Evolutionary conservation across 768 basidiomycete genomes (phyloP).

Genomic region (Boletus edulis): DNA sequence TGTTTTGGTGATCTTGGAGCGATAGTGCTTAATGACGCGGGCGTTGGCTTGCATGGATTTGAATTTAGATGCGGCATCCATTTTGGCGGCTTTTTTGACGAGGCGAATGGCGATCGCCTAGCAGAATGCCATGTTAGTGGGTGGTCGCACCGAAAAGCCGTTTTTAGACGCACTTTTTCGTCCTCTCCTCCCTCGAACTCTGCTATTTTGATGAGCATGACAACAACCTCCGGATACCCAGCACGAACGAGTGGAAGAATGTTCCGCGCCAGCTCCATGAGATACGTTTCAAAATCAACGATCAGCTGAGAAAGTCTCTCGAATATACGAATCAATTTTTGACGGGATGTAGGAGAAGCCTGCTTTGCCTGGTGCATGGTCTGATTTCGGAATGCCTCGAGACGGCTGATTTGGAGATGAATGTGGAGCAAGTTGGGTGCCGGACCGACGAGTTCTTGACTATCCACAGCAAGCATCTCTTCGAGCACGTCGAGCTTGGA

Average conservation of each 20-base stretch:
- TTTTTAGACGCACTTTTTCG: conserved; percentile 67
- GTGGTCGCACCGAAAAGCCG: not conserved
- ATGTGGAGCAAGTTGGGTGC: conserved; percentile 86
- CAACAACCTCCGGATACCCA: conserved; percentile 82
- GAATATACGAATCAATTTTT: conserved; percentile 76
- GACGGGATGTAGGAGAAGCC: conserved; percentile 62
- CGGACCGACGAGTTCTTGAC: conserved; percentile 76
- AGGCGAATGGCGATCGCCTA: conserved; percentile 93
- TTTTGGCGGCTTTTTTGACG: conserved; percentile 89
- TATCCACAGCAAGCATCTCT: conserved; percentile 72
- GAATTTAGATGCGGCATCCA: conserved; percentile 91
- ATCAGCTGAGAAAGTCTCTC: conserved; percentile 81
- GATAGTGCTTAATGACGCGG: conserved; percentile 92
- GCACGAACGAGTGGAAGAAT: conserved; percentile 76
- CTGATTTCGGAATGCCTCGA: conserved; percentile 92
- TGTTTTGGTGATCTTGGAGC: conserved; percentile 80
- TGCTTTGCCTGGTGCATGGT: conserved; percentile 93
- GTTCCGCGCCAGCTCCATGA: conserved; percentile 72
- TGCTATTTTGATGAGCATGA: conserved; percentile 89
- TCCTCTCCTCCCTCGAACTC: conserved; percentile 93
- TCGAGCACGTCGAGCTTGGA: conserved; percentile 77
- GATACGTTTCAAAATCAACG: conserved; percentile 80
- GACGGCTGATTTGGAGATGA: conserved; percentile 88
- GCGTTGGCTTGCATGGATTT: conserved; percentile 92
- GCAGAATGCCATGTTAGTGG: not conserved